These are phyloP conservation scores for Myxozyma kluyveri DNA, from an alignment of 805 yeast species.

Conservation along the genomic window DNA sequence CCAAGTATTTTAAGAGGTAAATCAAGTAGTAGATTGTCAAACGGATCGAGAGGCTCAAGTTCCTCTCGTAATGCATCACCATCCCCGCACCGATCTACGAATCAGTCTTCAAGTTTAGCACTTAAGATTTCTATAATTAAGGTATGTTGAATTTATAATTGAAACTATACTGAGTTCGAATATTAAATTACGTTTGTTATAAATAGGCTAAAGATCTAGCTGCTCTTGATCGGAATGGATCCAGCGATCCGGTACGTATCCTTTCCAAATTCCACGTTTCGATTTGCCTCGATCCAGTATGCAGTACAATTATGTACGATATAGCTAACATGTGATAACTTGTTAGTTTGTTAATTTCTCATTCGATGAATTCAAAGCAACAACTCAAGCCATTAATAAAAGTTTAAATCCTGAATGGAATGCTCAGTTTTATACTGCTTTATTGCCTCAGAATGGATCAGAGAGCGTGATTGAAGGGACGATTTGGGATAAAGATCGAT, in stretches of 20 bases:
- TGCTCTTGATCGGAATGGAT: constrained; percentile 21
- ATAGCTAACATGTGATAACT: not conserved
- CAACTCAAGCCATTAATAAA: constrained; percentile 59
- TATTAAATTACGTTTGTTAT: not conserved
- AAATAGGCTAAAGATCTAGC: constrained; percentile 26
- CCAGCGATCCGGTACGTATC: constrained; percentile 28
- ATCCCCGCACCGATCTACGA: no score
- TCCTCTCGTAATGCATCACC: constrained; percentile 9
- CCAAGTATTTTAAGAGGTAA: no score
- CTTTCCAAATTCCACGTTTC: not conserved
- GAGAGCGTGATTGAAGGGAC: constrained; percentile 21
- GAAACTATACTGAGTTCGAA: not conserved
- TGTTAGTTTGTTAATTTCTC: constrained; percentile 32
- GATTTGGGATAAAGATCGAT: constrained; percentile 36
- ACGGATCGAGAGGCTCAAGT: no score
- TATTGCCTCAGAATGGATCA: constrained; percentile 18
- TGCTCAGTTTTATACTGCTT: constrained; percentile 56
- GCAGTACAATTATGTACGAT: not conserved
- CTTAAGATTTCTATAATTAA: constrained; percentile 15
- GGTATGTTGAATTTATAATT: not conserved
- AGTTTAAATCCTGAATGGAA: constrained; percentile 77
- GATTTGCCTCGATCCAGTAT: not conserved
- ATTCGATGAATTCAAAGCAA: constrained; percentile 34
- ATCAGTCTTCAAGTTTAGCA: no score
- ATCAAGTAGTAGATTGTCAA: no score